A percentile compares a stretch with the other conserved stretches of the same genome.
phyloP scores from a whole-genome alignment of 2,329 filamentous ascomycete genomes.

The Zymoseptoria brevis region DNA sequence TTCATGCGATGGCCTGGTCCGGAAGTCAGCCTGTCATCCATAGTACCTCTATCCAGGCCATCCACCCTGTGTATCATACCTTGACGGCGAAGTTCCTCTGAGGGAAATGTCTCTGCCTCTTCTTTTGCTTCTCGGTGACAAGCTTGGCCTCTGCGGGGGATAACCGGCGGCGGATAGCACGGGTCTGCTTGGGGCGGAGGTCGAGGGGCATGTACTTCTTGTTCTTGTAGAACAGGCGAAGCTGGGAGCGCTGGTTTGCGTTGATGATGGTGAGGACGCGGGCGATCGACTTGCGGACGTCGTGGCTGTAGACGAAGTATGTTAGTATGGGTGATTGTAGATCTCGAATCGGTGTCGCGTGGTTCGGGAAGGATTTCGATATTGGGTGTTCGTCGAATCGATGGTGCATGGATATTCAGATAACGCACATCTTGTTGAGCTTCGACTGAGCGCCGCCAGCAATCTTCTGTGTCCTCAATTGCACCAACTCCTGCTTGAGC shows the following conservation, averaged over 20 bases:
- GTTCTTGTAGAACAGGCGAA: conserved; percentile 98
- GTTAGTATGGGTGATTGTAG: conserved; percentile 9
- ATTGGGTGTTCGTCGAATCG: not conserved
- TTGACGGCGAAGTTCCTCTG: conserved; percentile 99
- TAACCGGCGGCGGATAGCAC: conserved; percentile 91
- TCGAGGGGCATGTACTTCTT: conserved; percentile 99
- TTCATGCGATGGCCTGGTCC: conserved; percentile 11
- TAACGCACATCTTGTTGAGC: conserved; percentile 87
- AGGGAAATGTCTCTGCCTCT: conserved; percentile 92
- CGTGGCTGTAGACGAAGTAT: conserved; percentile 58
- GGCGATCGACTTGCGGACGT: conserved; percentile 98
- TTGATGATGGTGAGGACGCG: conserved; percentile 99
- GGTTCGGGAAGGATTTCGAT: not conserved
- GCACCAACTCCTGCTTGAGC: conserved; percentile 91
- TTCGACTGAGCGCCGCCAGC: conserved; percentile 84
- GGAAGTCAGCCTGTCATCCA: conserved; percentile 4
- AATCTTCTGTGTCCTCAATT: conserved; percentile 98
- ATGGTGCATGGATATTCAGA: not conserved
- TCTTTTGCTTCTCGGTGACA: conserved; percentile 90
- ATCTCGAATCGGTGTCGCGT: not conserved
- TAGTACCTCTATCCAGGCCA: not conserved
- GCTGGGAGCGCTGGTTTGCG: conserved; percentile 96
- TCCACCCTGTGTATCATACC: conserved; percentile 45
- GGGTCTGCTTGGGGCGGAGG: conserved; percentile 96
- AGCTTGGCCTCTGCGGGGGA: conserved; percentile 81